phyloP scores from a whole-genome alignment of 2,329 filamentous ascomycete genomes.

The Penicillium sp. region DNA sequence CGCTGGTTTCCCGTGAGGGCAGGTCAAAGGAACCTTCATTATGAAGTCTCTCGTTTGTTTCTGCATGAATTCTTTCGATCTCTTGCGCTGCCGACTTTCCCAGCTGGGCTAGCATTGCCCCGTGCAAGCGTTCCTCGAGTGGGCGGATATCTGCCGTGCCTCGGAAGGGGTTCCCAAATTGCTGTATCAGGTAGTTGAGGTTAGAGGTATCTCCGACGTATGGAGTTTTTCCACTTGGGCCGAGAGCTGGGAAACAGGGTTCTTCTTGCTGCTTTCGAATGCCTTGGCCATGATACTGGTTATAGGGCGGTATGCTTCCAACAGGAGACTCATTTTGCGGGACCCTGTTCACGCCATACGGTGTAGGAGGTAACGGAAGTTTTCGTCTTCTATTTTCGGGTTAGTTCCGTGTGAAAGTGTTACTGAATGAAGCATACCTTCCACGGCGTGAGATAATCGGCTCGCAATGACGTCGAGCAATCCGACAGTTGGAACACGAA shows the following conservation, averaged over 20 bases:
- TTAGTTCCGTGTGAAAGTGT: background rate
- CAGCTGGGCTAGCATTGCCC: slow-evolving; percentile 20
- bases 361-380: background rate
- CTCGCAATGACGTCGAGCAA: slow-evolving; percentile 1
- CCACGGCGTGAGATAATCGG: slow-evolving; percentile 1
- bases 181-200: slow-evolving; percentile 28
- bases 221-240: background rate
- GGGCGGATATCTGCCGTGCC: slow-evolving; percentile 11
- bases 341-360: no score
- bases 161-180: slow-evolving; percentile 29
- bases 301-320: background rate
- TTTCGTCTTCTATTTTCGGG: background rate
- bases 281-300: background rate
- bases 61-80: slow-evolving; percentile 11
- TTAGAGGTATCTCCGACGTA: slow-evolving; percentile 31
- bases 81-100: slow-evolving; percentile 13
- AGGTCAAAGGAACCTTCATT: slow-evolving; percentile 24
- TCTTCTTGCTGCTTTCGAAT: background rate
- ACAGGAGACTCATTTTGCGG: background rate
- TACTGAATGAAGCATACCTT: background rate
- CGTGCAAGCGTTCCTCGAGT: slow-evolving; percentile 25
- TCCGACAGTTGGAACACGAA: slow-evolving; percentile 1
- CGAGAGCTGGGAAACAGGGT: background rate
- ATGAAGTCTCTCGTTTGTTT: slow-evolving; percentile 3
- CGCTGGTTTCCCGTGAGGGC: slow-evolving; percentile 14